Conservation (phyloP, 2,329 filamentous ascomycete genomes). For the Monosporascus sp. region DNA sequence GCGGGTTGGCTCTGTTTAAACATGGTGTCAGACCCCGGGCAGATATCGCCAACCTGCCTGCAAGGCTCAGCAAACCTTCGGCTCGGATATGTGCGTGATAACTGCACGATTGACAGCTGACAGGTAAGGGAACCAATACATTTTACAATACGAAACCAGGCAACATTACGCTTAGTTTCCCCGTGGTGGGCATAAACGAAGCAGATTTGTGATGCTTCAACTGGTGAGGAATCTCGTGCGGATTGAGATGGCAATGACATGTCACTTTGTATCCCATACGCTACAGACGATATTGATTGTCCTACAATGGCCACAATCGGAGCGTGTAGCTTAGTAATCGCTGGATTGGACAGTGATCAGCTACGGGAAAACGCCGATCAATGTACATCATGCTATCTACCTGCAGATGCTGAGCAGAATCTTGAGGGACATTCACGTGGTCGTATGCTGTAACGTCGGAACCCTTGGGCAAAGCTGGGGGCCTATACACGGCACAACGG, state of each 20-base stretch:
- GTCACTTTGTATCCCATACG: not conserved
- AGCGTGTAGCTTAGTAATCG: not conserved
- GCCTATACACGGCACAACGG: not conserved
- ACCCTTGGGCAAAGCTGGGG: not conserved
- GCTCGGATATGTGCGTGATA: not conserved
- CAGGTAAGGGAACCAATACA: not conserved
- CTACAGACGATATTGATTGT: not conserved
- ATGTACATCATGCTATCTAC: not conserved
- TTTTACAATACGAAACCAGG: too few relatives aligned
- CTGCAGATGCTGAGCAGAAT: not conserved
- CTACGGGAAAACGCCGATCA: not conserved
- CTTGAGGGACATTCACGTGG: not conserved
- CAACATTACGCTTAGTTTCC: not conserved
- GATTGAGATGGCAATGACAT: not conserved
- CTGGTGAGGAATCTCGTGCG: not conserved
- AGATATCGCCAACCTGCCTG: not conserved
- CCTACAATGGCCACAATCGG: not conserved
- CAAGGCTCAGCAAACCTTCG: not conserved
- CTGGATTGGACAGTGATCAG: not conserved
- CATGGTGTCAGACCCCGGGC: too few relatives aligned
- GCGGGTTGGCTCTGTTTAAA: too few relatives aligned
- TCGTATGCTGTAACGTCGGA: not conserved
- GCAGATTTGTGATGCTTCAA: not conserved
- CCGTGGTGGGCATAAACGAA: not conserved
- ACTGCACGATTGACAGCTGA: not conserved